Conservation (phyloP, 257 asterid genomes). For the Solanum bukasovii region DNA sequence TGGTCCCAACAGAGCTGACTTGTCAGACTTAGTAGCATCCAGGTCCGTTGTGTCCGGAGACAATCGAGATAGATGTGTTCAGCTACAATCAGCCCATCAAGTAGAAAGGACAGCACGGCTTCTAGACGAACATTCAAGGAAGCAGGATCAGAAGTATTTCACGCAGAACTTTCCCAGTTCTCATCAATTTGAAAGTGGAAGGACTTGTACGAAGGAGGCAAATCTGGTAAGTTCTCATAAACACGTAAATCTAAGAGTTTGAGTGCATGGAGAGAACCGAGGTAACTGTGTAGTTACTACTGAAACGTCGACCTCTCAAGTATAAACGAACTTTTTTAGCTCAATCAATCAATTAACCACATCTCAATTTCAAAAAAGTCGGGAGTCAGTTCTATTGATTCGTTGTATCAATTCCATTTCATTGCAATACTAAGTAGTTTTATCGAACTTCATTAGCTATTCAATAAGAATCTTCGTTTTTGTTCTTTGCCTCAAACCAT, state of each 20-base stretch:
- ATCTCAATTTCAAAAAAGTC: background rate
- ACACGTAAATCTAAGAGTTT: background rate
- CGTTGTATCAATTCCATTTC: background rate
- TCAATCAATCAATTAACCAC: background rate
- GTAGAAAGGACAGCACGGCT: conserved; percentile 24
- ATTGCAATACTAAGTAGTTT: background rate
- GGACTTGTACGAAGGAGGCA: conserved; percentile 25
- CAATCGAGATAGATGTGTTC: conserved; percentile 15
- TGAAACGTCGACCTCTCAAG: background rate
- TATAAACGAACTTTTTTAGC: background rate
- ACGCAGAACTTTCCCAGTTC: conserved; percentile 23
- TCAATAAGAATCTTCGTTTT: background rate
- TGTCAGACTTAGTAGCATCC: conserved; percentile 24
- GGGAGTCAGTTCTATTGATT: background rate
- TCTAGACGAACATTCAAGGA: conserved; percentile 29
- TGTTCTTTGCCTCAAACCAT: background rate
- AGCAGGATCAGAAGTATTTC: conserved; percentile 24
- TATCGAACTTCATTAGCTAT: background rate
- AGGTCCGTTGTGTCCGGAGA: conserved; percentile 36
- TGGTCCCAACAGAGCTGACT: conserved; percentile 17
- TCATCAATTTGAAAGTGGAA: conserved; percentile 26
- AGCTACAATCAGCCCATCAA: conserved; percentile 21
- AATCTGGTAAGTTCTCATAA: conserved; percentile 30
- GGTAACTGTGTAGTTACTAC: background rate
- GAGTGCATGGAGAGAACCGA: background rate